Conservation (phyloP, 1,284 basidiomycete species). For the Coniferiporia sulphurascens region DNA sequence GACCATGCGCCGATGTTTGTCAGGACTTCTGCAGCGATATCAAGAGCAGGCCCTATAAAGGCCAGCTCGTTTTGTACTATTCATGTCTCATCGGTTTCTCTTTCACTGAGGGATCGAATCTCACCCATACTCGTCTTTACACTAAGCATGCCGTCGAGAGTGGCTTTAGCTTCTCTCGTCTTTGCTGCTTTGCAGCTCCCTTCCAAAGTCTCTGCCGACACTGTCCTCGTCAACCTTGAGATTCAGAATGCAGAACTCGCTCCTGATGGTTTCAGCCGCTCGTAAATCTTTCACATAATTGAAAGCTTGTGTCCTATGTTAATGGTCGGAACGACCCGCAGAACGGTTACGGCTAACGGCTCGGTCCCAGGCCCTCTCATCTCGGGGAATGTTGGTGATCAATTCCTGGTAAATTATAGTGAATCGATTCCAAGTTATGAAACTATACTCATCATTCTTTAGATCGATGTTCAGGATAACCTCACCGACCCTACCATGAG, state of each 20-base stretch:
- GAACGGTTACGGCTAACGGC: constrained; percentile 25
- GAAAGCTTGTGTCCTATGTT: background rate
- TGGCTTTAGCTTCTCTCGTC: background rate
- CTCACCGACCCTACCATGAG: constrained; percentile 22
- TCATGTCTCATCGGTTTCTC: background rate
- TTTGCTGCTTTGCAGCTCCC: constrained; percentile 1
- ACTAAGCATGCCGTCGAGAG: background rate
- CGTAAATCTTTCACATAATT: constrained; percentile 1
- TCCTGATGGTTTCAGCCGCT: constrained; percentile 15
- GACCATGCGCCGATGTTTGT: too few relatives aligned
- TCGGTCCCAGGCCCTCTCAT: constrained; percentile 28
- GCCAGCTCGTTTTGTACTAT: background rate
- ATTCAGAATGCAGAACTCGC: constrained; percentile 12
- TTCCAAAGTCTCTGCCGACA: background rate
- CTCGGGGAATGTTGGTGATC: constrained; percentile 29
- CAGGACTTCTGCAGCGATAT: too few relatives aligned
- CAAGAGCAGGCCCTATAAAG: background rate
- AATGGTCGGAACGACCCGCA: background rate
- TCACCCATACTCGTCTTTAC: background rate
- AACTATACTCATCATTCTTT: background rate
- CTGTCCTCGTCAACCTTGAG: constrained; percentile 8
- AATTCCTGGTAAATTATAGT: constrained; percentile 20
- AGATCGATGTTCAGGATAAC: constrained; percentile 24
- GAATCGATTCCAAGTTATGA: background rate
- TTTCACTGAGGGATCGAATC: background rate